phyloP scores from a whole-genome alignment of 805 yeast genomes.

The Brettanomyces naardenensis region DNA sequence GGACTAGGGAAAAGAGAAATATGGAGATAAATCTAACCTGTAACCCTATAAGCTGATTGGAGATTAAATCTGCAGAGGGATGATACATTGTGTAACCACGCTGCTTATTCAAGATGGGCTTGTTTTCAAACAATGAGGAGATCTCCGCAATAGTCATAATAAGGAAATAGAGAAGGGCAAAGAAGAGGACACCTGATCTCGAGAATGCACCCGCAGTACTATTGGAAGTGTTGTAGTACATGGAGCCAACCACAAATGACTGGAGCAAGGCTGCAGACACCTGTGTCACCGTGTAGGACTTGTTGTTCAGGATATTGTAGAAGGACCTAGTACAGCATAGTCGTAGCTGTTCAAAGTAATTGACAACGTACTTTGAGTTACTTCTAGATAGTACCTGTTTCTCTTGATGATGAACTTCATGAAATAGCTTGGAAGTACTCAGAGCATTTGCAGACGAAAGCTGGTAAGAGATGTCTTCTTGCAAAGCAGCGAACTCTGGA shows the following conservation, averaged over 20 bases:
- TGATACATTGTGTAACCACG: constrained; percentile 55
- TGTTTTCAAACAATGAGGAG: constrained; percentile 47
- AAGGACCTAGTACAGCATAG: constrained; percentile 47
- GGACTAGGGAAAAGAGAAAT: constrained; percentile 35
- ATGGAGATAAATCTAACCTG: constrained; percentile 49
- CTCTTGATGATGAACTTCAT: constrained; percentile 22
- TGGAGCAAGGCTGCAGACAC: constrained; percentile 46
- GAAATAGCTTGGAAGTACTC: constrained; percentile 25
- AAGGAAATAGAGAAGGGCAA: constrained; percentile 51
- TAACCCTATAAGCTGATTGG: constrained; percentile 46
- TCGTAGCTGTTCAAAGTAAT: constrained; percentile 41
- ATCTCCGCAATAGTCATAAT: constrained; percentile 57
- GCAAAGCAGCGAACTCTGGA: constrained; percentile 36
- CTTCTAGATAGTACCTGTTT: constrained; percentile 33
- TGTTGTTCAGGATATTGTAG: constrained; percentile 48
- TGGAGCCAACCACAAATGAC: constrained; percentile 54
- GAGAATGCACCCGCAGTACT: constrained; percentile 50
- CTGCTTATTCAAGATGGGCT: constrained; percentile 60
- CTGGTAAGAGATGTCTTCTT: constrained; percentile 28
- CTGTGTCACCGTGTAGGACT: constrained; percentile 41
- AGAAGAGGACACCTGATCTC: constrained; percentile 58
- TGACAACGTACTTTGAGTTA: constrained; percentile 30
- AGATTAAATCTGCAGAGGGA: constrained; percentile 57
- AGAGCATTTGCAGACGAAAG: constrained; percentile 22
- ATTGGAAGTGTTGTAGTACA: constrained; percentile 43